Percentiles rank a stretch among this genome's conserved stretches.
phyloP scores from a whole-genome alignment of 2,329 filamentous ascomycete genomes.

The Cordyceps tenuipes region DNA sequence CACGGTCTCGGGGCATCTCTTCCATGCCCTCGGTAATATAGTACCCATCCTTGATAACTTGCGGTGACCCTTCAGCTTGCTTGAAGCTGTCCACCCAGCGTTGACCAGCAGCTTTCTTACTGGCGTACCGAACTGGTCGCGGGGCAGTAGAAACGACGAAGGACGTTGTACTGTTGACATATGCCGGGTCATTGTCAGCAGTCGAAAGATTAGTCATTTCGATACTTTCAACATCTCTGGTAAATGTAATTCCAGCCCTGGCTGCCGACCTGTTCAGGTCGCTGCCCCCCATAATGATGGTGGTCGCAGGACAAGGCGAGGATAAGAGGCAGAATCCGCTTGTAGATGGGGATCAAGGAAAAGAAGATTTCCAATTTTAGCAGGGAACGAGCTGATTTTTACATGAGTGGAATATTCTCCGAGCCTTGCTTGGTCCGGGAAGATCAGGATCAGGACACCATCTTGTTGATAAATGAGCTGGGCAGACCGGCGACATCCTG shows the following conservation, averaged over 20 bases:
- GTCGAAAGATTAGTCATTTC: conserved; percentile 10
- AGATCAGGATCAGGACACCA: conserved; percentile 5
- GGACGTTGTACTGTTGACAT: conserved; percentile 1
- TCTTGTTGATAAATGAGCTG: conserved; percentile 5
- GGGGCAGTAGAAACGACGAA: conserved; percentile 8
- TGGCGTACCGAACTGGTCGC: conserved; percentile 9
- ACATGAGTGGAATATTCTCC: background rate
- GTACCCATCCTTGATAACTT: conserved; percentile 9
- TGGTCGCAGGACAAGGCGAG: background rate
- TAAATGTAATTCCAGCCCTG: conserved; percentile 11
- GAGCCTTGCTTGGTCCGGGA: background rate
- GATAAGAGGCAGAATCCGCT: background rate
- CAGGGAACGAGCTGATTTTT: background rate
- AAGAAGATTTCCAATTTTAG: background rate
- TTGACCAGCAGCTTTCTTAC: conserved; percentile 5
- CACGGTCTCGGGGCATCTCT: conserved; percentile 1
- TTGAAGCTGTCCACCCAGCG: conserved; percentile 12
- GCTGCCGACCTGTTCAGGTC: conserved; percentile 4
- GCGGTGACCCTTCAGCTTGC: background rate
- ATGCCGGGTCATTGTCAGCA: conserved; percentile 1
- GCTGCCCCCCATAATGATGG: conserved; percentile 1
- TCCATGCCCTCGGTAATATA: conserved; percentile 7
- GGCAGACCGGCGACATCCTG: background rate
- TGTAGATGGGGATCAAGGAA: background rate
- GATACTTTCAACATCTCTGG: conserved; percentile 9